Evolutionary conservation across 2,329 filamentous ascomycete genomes (phyloP), one percentile per base, ranked within the genome.

Genomic region (Scolecobasidium constrictum): DNA sequence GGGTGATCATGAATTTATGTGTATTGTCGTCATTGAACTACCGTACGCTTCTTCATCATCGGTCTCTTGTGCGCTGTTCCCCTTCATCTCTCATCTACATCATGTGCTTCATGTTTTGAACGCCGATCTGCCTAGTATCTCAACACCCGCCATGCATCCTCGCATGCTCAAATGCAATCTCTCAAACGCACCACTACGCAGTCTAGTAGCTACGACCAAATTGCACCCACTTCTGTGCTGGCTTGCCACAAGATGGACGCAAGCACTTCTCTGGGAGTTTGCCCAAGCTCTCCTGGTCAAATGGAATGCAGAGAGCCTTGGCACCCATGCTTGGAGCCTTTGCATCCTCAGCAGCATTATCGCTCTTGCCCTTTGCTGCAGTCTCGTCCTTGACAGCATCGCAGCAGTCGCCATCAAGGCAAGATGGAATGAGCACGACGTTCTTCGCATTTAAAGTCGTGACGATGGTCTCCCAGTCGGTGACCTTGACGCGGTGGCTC

Each of bases 331-430:
- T 78, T 46, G 81, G 81, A 43, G 78, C 80, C 51, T 75, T 75
- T 54, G 81, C 71, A 74, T 93, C 78, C 71, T 90, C 63, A 65
- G 77, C 63, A 61, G 80, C 59, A 69, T 84, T 83, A 69, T 66
- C 64, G 20, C 68, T 77, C 45, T 79, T 80, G 53, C 80, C 83
- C 50, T 83, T 81, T 35, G 83, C 86, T 49, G 86, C 94, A 59
- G 88, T 72, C 44, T 93, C 86, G 76, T 96, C 86, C 76, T 96
- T 96, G 69, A 96, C 86, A 62, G 86, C 78, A 55, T 95, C 90
- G 66, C 95, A 90, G 58, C 90, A 96, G 60, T 84, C 78, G 47
- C 77, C 77, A 11, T 77, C 83, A 48, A 88, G 70, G 60, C 93
- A 98, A 71, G 86, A 84, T 42, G 90, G 90, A 50, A 96, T 93